Evolutionary conservation across 2,329 filamentous ascomycete species (phyloP).

Genomic region (Tetracladium maxilliforme): DNA sequence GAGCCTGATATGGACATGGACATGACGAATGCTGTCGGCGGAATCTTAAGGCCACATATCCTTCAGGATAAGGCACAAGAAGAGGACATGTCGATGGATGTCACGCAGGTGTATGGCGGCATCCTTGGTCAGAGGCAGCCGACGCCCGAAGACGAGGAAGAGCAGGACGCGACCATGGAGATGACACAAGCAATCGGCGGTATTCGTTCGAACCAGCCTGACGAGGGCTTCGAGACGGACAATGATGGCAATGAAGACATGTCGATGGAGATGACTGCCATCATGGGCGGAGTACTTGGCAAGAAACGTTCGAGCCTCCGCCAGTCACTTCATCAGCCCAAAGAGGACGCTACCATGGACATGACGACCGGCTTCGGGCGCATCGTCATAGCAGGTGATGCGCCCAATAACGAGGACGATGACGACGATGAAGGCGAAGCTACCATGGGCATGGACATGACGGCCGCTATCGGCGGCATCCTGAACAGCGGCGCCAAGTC

Average conservation of each 20-base stretch:
- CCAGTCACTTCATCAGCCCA: slow-evolving; percentile 1
- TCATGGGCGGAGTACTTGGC: slow-evolving; percentile 42
- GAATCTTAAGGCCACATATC: slow-evolving; percentile 4
- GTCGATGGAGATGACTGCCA: slow-evolving; percentile 87
- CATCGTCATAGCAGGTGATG: slow-evolving; percentile 16
- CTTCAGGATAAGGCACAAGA: too few relatives aligned
- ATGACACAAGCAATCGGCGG: slow-evolving; percentile 39
- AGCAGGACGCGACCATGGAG: slow-evolving; percentile 30
- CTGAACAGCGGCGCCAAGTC: slow-evolving; percentile 21
- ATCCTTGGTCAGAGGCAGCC: slow-evolving; percentile 1
- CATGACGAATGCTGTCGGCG: slow-evolving; percentile 26
- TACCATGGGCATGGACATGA: slow-evolving; percentile 53
- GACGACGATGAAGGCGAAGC: too few relatives aligned
- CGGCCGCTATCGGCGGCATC: slow-evolving; percentile 39
- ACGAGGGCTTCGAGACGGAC: slow-evolving; percentile 22
- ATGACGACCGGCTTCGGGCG: slow-evolving; percentile 37
- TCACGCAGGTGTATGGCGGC: slow-evolving; percentile 26
- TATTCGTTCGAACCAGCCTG: slow-evolving; percentile 20
- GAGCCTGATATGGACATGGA: slow-evolving; percentile 33
- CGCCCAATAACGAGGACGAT: slow-evolving; percentile 19
- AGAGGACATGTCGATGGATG: slow-evolving; percentile 68
- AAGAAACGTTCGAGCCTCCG: slow-evolving; percentile 13
- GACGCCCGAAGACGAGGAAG: slow-evolving; percentile 8
- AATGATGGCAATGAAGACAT: slow-evolving; percentile 48
- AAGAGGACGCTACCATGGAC: slow-evolving; percentile 23